A percentile compares a stretch with the other conserved stretches of the same genome.
Evolutionary conservation across 1,139 yeast genomes (phyloP).

Genomic region (Petasospora fabianii): DNA sequence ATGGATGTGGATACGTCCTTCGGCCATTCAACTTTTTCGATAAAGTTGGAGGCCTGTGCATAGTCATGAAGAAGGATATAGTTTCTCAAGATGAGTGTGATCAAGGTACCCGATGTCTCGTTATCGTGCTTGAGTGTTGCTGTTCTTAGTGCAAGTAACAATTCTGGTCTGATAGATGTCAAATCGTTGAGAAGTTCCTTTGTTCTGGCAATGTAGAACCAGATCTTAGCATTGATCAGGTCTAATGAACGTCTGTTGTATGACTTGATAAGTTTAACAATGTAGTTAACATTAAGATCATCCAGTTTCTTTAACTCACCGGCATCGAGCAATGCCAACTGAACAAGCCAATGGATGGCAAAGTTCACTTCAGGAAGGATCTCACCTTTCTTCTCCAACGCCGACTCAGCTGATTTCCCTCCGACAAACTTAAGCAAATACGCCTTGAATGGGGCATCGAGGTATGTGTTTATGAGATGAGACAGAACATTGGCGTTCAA

Average conservation of each 20-base stretch:
- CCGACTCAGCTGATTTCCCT: constrained; percentile 32
- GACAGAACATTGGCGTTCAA: constrained; percentile 53
- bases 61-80: constrained; percentile 78
- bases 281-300: constrained; percentile 43
- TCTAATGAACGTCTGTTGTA: constrained; percentile 85
- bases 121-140: constrained; percentile 89
- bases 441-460: constrained; percentile 44
- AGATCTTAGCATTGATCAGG: constrained; percentile 80
- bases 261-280: constrained; percentile 53
- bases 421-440: constrained; percentile 42
- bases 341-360: constrained; percentile 74
- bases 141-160: constrained; percentile 75
- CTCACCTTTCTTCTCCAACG: constrained; percentile 31
- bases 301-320: constrained; percentile 48
- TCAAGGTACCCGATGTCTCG: constrained; percentile 85
- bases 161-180: constrained; percentile 60
- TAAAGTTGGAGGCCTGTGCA: constrained; percentile 83
- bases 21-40: constrained; percentile 87
- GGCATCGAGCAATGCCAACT: constrained; percentile 68
- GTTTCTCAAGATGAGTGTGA: constrained; percentile 78
- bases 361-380: constrained; percentile 77
- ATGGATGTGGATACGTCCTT: constrained; percentile 81
- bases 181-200: constrained; percentile 64
- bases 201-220: constrained; percentile 87
- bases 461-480: constrained; percentile 49